phyloP scores from a whole-genome alignment of 2,329 filamentous ascomycete species.

The Claviceps sp. region DNA sequence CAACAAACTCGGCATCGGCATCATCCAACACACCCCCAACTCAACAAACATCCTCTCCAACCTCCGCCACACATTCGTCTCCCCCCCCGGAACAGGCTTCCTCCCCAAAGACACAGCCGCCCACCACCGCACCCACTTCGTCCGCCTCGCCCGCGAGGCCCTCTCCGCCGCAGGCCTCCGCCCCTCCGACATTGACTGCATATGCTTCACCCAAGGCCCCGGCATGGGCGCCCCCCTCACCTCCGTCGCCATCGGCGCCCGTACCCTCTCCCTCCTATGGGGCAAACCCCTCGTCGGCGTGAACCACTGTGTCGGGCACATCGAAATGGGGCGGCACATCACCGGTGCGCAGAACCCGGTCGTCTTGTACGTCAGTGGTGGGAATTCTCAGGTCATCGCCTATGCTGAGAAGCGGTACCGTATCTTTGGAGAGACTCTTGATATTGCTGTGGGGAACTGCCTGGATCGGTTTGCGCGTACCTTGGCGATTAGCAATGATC shows the following conservation, averaged over 20 bases:
- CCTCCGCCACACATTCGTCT: slow-evolving; percentile 83
- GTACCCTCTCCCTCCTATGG: slow-evolving; percentile 76
- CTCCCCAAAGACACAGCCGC: slow-evolving; percentile 90
- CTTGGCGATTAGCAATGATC: slow-evolving; percentile 84
- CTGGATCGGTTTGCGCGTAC: slow-evolving; percentile 91
- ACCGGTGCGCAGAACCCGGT: slow-evolving; percentile 85
- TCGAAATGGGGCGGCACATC: slow-evolving; percentile 94
- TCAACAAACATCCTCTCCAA: slow-evolving; percentile 68
- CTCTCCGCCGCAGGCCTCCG: slow-evolving; percentile 53
- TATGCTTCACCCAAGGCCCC: slow-evolving; percentile 91
- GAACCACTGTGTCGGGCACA: slow-evolving; percentile 97
- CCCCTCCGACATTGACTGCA: slow-evolving; percentile 63
- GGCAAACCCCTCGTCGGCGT: slow-evolving; percentile 80
- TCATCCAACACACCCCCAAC: slow-evolving; percentile 62
- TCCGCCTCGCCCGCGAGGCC: slow-evolving; percentile 65
- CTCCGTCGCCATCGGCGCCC: slow-evolving; percentile 71
- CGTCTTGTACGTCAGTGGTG: slow-evolving; percentile 88
- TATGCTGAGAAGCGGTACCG: slow-evolving; percentile 91
- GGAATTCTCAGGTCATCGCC: slow-evolving; percentile 96
- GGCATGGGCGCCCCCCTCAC: slow-evolving; percentile 94
- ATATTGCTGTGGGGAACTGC: slow-evolving; percentile 96
- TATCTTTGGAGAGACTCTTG: slow-evolving; percentile 94
- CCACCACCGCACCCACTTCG: slow-evolving; percentile 82
- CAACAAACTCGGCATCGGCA: slow-evolving; percentile 91
- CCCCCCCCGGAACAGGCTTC: slow-evolving; percentile 87